phyloP scores from a whole-genome alignment of 306 rosid species.

The Trifolium subterraneum region DNA sequence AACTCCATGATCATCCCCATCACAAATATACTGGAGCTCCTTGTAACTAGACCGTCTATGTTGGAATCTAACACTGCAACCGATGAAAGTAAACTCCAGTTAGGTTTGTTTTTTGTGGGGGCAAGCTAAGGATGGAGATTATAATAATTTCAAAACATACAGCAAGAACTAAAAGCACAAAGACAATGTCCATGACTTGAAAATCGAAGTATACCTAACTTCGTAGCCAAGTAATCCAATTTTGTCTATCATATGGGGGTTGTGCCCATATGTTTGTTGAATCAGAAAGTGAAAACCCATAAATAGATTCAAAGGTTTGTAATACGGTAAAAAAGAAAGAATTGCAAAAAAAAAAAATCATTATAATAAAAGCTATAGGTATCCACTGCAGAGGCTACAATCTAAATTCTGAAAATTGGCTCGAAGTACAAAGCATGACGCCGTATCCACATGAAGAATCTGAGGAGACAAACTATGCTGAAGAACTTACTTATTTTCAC shows the following conservation, averaged over 20 bases:
- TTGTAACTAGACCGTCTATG: slow-evolving; percentile 89
- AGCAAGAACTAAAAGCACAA: slow-evolving; percentile 12
- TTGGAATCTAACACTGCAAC: slow-evolving; percentile 68
- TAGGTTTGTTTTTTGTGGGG: not conserved
- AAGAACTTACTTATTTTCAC: slow-evolving; percentile 65
- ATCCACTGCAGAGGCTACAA: slow-evolving; percentile 22
- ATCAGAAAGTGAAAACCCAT: slow-evolving; percentile 13
- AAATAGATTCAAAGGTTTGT: slow-evolving; percentile 20
- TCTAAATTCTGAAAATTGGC: slow-evolving; percentile 22
- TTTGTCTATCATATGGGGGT: slow-evolving; percentile 5
- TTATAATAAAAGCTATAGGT: slow-evolving; percentile 23
- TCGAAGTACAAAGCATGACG: slow-evolving; percentile 18
- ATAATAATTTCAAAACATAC: not conserved
- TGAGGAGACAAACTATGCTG: slow-evolving; percentile 24
- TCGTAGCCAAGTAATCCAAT: slow-evolving; percentile 21
- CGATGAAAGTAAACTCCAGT: slow-evolving; percentile 23
- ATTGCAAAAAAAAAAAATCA: not conserved
- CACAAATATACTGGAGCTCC: slow-evolving; percentile 87
- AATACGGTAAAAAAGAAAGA: slow-evolving; percentile 2
- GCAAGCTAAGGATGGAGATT: not conserved
- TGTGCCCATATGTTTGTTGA: not conserved
- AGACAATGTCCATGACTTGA: slow-evolving; percentile 6
- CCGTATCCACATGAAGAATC: slow-evolving; percentile 18
- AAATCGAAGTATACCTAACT: slow-evolving; percentile 3
- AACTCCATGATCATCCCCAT: slow-evolving; percentile 91